Conservation (phyloP, 257 asterid species). For the Scutellaria barbata region DNA sequence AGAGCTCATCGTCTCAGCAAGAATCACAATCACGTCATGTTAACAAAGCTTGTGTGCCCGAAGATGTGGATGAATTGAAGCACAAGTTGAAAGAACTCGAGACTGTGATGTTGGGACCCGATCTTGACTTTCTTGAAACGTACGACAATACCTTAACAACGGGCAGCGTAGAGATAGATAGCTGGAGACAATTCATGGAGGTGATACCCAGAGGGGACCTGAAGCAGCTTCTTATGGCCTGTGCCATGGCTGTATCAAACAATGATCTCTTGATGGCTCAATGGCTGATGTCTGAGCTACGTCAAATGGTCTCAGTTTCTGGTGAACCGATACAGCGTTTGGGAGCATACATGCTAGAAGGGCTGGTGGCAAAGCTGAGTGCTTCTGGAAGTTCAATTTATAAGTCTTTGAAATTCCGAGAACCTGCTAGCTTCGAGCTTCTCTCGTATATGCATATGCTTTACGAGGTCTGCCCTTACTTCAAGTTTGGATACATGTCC, state of each 20-base stretch:
- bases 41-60: slow-evolving; percentile 55
- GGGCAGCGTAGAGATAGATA: slow-evolving; percentile 49
- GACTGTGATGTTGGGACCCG: slow-evolving; percentile 79
- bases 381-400: slow-evolving; percentile 73
- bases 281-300: slow-evolving; percentile 70
- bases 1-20: slow-evolving; percentile 57
- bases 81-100: slow-evolving; percentile 77
- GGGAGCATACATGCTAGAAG: slow-evolving; percentile 90
- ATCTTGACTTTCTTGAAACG: slow-evolving; percentile 52
- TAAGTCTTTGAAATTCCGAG: slow-evolving; percentile 56
- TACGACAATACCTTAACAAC: slow-evolving; percentile 29
- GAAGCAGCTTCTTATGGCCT: slow-evolving; percentile 74
- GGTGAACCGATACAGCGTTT: slow-evolving; percentile 89
- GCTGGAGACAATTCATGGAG: slow-evolving; percentile 74
- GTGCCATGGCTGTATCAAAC: slow-evolving; percentile 74
- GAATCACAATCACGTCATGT: slow-evolving; percentile 45
- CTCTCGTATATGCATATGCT: slow-evolving; percentile 71
- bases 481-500: slow-evolving; percentile 89
- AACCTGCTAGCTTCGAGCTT: slow-evolving; percentile 74
- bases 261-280: slow-evolving; percentile 61
- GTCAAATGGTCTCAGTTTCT: slow-evolving; percentile 77
- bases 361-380: slow-evolving; percentile 69
- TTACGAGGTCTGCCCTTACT: slow-evolving; percentile 82
- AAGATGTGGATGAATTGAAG: slow-evolving; percentile 54
- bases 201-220: slow-evolving; percentile 66